Conservation (phyloP, 2,329 filamentous ascomycete genomes). For the Hypoxylon sp. region DNA sequence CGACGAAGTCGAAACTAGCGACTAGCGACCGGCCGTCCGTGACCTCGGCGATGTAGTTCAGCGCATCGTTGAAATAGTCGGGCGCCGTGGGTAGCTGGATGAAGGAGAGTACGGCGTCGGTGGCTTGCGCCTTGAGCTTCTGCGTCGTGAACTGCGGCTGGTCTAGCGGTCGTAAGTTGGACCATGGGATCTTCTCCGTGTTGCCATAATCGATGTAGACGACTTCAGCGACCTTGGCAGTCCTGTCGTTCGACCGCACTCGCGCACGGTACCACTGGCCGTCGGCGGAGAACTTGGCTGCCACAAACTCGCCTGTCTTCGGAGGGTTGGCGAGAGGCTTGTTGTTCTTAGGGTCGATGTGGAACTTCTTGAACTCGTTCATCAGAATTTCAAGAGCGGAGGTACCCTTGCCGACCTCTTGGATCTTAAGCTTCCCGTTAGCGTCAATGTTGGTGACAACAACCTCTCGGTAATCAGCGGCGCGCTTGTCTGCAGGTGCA, state of each 20-base stretch:
- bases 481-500: constrained; percentile 74
- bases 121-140: constrained; percentile 88
- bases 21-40: constrained; percentile 85
- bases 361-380: constrained; percentile 91
- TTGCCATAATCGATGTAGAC: constrained; percentile 98
- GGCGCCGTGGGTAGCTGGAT: constrained; percentile 86
- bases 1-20: constrained; percentile 89
- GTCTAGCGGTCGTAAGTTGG: constrained; percentile 83
- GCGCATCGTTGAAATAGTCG: constrained; percentile 87
- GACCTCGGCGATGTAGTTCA: constrained; percentile 80
- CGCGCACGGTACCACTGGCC: constrained; percentile 95
- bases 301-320: constrained; percentile 92
- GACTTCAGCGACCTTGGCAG: constrained; percentile 89
- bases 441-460: constrained; percentile 91
- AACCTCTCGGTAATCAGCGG: constrained; percentile 90
- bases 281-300: constrained; percentile 91
- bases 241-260: constrained; percentile 91
- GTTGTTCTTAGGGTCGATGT: constrained; percentile 86
- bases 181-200: constrained; percentile 89
- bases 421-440: constrained; percentile 87
- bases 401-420: constrained; percentile 90
- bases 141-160: constrained; percentile 83
- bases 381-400: constrained; percentile 88
- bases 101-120: constrained; percentile 89
- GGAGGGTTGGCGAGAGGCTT: constrained; percentile 80